Evolutionary conservation across 805 yeast species (phyloP).

Genomic region (Yamadazyma olivae): DNA sequence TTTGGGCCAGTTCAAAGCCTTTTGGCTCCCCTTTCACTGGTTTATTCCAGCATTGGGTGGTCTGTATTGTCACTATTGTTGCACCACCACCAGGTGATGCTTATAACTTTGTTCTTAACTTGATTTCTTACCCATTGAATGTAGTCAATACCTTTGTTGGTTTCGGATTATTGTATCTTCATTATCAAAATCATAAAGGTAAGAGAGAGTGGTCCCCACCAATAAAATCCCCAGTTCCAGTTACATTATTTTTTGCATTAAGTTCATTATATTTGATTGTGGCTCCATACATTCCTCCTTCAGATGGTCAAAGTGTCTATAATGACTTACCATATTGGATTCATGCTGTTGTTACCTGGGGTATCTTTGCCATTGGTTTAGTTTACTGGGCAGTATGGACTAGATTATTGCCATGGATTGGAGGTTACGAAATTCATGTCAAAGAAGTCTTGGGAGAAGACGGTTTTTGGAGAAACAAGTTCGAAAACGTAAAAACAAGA

Average conservation of each 20-base stretch:
- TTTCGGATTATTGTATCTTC: slow-evolving; percentile 57
- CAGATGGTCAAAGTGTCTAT: slow-evolving; percentile 64
- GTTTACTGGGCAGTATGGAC: slow-evolving; percentile 68
- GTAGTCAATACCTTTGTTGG: slow-evolving; percentile 68
- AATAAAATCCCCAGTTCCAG: slow-evolving; percentile 61
- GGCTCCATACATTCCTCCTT: slow-evolving; percentile 80
- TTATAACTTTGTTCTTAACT: slow-evolving; percentile 73
- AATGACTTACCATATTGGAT: slow-evolving; percentile 69
- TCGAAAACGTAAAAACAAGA: slow-evolving; percentile 14
- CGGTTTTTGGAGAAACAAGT: slow-evolving; percentile 69
- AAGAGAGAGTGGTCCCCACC: slow-evolving; percentile 66
- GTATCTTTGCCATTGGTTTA: slow-evolving; percentile 62
- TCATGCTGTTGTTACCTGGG: slow-evolving; percentile 83
- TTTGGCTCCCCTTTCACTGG: slow-evolving; percentile 74
- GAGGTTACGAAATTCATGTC: slow-evolving; percentile 49
- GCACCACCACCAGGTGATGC: slow-evolving; percentile 91
- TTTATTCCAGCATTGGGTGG: slow-evolving; percentile 70
- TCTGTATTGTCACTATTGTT: slow-evolving; percentile 67
- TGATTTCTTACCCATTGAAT: slow-evolving; percentile 79
- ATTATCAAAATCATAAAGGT: slow-evolving; percentile 51
- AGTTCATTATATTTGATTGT: slow-evolving; percentile 65
- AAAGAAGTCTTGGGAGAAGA: slow-evolving; percentile 60
- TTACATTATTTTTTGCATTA: slow-evolving; percentile 59
- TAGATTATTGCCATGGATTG: slow-evolving; percentile 50
- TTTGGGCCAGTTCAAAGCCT: slow-evolving; percentile 71